These are phyloP conservation scores for Kentomonas sorsogonicus DNA, from an alignment of 208 protist species.

Conservation along the genomic window DNA sequence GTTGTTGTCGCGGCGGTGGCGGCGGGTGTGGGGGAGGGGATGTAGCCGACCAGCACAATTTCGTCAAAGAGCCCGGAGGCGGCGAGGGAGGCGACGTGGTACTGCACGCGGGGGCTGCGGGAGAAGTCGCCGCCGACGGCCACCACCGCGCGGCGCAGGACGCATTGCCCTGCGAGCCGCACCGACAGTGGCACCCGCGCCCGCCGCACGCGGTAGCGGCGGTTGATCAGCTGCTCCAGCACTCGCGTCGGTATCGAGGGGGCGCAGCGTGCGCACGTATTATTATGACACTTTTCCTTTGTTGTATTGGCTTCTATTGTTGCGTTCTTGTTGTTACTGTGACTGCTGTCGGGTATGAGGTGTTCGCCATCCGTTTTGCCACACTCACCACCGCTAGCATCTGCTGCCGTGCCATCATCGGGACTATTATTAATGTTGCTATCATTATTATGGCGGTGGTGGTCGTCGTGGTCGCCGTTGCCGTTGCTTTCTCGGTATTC, in stretches of 20 bases:
- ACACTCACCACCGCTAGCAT: no score
- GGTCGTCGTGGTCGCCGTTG: not conserved
- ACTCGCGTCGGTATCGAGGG: no score
- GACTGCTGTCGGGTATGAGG: not conserved
- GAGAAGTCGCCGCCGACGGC: constrained; percentile 89
- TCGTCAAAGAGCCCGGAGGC: constrained; percentile 66
- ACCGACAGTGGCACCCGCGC: not conserved
- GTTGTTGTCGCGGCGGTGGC: no score
- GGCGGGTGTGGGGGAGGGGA: no score
- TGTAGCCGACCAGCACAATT: constrained; percentile 65
- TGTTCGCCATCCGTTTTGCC: not conserved
- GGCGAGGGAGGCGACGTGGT: constrained; percentile 78
- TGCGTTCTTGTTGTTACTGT: constrained; percentile 1
- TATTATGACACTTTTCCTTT: constrained; percentile 11
- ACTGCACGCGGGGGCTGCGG: constrained; percentile 87
- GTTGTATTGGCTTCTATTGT: not conserved
- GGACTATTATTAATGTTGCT: constrained; percentile 3
- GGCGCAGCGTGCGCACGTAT: no score
- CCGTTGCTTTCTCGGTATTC: not conserved
- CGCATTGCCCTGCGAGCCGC: constrained; percentile 3
- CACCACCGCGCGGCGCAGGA: constrained; percentile 69
- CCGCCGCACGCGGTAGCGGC: no score
- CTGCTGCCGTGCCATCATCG: no score
- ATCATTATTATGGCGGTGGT: constrained; percentile 2
- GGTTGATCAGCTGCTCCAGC: no score